These are phyloP conservation scores for Nakaseomyces delphensis DNA, from an alignment of 1,139 yeast genomes.

Conservation along the genomic window DNA sequence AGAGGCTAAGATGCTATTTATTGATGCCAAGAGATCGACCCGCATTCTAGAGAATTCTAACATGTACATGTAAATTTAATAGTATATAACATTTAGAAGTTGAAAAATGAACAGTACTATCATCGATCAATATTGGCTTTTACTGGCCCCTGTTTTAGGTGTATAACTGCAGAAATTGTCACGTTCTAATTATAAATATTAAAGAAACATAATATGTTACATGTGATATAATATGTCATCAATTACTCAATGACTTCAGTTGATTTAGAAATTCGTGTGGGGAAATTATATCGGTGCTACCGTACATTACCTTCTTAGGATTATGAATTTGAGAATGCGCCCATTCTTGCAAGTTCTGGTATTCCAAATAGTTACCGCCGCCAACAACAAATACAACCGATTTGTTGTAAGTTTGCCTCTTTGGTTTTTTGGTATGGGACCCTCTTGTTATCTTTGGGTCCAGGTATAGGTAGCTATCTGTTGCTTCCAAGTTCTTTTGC, in stretches of 20 bases:
- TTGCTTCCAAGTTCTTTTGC: constrained; percentile 51
- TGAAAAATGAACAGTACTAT: no score
- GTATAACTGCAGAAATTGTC: not conserved
- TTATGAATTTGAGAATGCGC: constrained; percentile 37
- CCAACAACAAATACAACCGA: constrained; percentile 89
- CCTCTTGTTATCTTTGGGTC: constrained; percentile 86
- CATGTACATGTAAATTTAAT: constrained; percentile 22
- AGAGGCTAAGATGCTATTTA: constrained; percentile 75
- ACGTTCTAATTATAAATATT: constrained; percentile 1
- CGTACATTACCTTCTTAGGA: constrained; percentile 58
- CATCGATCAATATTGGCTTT: no score
- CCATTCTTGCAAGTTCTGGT: constrained; percentile 92
- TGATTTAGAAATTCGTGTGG: constrained; percentile 72
- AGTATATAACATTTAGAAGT: no score
- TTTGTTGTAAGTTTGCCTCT: constrained; percentile 70
- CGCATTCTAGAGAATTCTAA: constrained; percentile 49
- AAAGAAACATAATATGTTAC: constrained; percentile 7
- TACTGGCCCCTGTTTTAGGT: no score
- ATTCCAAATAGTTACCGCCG: constrained; percentile 92
- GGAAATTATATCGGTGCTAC: constrained; percentile 73
- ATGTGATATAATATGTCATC: not conserved
- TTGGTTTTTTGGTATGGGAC: constrained; percentile 81
- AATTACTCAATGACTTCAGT: constrained; percentile 30
- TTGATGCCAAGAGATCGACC: constrained; percentile 84
- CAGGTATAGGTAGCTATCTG: constrained; percentile 83